Percentiles rank a stretch among this genome's conserved stretches.
Evolutionary conservation across 2,329 filamentous ascomycete species (phyloP).

Genomic region (Xylariaceae sp.): DNA sequence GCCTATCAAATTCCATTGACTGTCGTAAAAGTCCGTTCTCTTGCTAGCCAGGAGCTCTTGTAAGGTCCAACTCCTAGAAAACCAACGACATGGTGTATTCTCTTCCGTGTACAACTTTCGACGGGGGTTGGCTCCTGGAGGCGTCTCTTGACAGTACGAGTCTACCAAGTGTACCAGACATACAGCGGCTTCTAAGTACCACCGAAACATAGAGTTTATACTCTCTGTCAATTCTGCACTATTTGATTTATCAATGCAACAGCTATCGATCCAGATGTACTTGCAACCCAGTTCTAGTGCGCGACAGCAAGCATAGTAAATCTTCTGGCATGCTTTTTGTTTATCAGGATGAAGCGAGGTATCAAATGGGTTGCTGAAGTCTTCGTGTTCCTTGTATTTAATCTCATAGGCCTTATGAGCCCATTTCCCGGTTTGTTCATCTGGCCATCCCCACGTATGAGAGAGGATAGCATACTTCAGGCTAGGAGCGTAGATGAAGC

Average conservation of each 20-base stretch:
- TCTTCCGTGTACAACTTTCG: background rate
- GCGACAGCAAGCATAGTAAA: background rate
- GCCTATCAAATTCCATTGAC: background rate
- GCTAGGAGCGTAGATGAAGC: background rate
- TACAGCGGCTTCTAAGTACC: conserved; percentile 4
- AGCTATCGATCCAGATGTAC: conserved; percentile 6
- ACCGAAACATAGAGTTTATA: conserved; percentile 3
- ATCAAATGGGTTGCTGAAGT: background rate
- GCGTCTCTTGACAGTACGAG: background rate
- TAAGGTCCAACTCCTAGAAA: background rate
- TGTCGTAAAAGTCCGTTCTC: background rate
- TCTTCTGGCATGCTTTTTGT: background rate
- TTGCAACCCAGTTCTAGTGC: background rate
- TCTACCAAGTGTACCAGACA: conserved; percentile 8
- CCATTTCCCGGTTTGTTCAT: background rate
- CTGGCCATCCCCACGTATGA: background rate
- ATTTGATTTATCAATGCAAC: conserved; percentile 7
- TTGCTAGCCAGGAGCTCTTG: background rate
- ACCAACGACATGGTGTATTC: background rate
- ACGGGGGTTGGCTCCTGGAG: background rate
- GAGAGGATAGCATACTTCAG: conserved; percentile 7
- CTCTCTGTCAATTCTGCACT: background rate
- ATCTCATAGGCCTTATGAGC: background rate
- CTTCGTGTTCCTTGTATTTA: background rate
- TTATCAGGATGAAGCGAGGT: background rate